A percentile compares a stretch with the other conserved stretches of the same genome.
These are phyloP conservation scores for Pluteus cervinus DNA, from an alignment of 768 basidiomycete genomes.

Conservation along the genomic window DNA sequence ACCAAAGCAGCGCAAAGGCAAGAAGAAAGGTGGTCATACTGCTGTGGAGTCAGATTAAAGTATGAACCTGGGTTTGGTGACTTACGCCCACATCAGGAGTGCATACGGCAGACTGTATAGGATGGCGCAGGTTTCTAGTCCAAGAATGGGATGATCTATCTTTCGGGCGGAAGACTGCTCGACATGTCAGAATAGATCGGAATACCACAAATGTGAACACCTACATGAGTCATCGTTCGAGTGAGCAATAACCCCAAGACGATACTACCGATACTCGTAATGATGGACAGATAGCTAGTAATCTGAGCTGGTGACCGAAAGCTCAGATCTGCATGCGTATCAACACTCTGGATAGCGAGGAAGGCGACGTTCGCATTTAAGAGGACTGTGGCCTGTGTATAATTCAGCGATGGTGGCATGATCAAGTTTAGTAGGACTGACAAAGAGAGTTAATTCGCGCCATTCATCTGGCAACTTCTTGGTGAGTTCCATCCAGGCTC, in stretches of 20 bases:
- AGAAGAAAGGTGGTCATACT: too few species aligned
- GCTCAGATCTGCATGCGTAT: too few species aligned
- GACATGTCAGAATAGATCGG: too few species aligned
- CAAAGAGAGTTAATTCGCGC: constrained; percentile 40
- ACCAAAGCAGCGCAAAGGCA: too few species aligned
- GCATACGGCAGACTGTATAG: constrained; percentile 51
- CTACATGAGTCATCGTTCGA: constrained; percentile 3
- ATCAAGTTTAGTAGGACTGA: constrained; percentile 13
- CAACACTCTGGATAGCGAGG: constrained; percentile 41
- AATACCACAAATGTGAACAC: not conserved
- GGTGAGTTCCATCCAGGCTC: constrained; percentile 34
- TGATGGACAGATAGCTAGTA: constrained; percentile 39
- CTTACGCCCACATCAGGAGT: constrained; percentile 56
- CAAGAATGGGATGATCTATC: constrained; percentile 19
- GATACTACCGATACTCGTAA: constrained; percentile 38
- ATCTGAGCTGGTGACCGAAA: constrained; percentile 36
- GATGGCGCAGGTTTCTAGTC: constrained; percentile 46
- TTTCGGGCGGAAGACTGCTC: constrained; percentile 10
- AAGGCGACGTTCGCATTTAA: constrained; percentile 54
- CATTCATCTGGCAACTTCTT: constrained; percentile 32
- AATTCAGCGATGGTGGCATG: too few species aligned
- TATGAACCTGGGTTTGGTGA: too few species aligned
- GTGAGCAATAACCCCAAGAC: constrained; percentile 34
- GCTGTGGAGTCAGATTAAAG: too few species aligned
- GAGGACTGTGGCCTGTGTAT: constrained; percentile 52